Evolutionary conservation across 2,329 filamentous ascomycete genomes (phyloP).

Genomic region (Xylariaceae sp.): DNA sequence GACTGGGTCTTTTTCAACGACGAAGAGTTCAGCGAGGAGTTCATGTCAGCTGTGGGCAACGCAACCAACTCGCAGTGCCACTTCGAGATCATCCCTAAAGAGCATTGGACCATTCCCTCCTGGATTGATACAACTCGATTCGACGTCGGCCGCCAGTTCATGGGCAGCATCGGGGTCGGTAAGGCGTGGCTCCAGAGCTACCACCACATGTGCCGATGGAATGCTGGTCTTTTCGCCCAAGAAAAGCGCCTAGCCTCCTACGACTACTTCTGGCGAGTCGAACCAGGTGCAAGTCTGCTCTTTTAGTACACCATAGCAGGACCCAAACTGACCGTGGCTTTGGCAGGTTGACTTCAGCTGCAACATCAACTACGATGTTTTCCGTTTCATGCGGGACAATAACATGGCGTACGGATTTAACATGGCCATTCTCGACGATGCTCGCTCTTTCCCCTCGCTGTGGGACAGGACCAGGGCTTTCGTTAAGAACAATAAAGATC

Average conservation of each 20-base stretch:
- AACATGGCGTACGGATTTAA: slow-evolving; percentile 78
- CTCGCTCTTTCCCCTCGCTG: slow-evolving; percentile 49
- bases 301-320: not conserved
- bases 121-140: slow-evolving; percentile 75
- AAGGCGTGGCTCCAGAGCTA: slow-evolving; percentile 71
- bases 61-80: slow-evolving; percentile 73
- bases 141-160: slow-evolving; percentile 65
- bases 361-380: slow-evolving; percentile 81
- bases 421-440: slow-evolving; percentile 54
- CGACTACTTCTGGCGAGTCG: slow-evolving; percentile 66
- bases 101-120: slow-evolving; percentile 76
- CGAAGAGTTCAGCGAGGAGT: slow-evolving; percentile 76
- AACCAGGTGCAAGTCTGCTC: slow-evolving; percentile 59
- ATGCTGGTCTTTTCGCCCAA: slow-evolving; percentile 80
- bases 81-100: slow-evolving; percentile 75
- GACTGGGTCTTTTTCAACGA: slow-evolving; percentile 91
- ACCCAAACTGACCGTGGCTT: slow-evolving; percentile 23
- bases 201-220: slow-evolving; percentile 83
- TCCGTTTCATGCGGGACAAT: slow-evolving; percentile 83
- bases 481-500: slow-evolving; percentile 50
- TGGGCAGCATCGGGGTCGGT: slow-evolving; percentile 69
- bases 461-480: slow-evolving; percentile 55
- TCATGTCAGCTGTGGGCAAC: slow-evolving; percentile 71
- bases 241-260: slow-evolving; percentile 71
- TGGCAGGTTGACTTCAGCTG: slow-evolving; percentile 61